Evolutionary conservation across 306 rosid species (phyloP), one percentile per base, ranked within the genome.

Genomic region (Vigna unguiculata): DNA sequence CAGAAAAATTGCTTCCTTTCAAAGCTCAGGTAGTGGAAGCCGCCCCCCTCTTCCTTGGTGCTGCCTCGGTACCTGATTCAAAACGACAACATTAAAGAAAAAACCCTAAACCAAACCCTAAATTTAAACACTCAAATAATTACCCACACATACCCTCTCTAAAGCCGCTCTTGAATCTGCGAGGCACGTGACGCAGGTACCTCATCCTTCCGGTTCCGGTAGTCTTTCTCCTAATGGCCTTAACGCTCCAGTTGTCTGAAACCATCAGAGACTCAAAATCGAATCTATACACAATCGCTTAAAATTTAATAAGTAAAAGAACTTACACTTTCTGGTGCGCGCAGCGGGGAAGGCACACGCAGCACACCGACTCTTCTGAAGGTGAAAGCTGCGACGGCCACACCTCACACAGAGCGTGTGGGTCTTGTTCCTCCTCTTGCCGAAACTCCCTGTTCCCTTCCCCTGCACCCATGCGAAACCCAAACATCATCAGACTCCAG

Each of bases 141-240:
- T 12, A 21, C 2, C 0, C 0, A 2, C 58, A 12, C 41, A 60
- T 89, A 92, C 98, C 98, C 86, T 95, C 98, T 95, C 98, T 90
- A 87, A 96, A 96, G 3, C 99, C 98, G 16, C 93, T 91, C 98
- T 96, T 96, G 89, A 96, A 96, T 84, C 99, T 92, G 86, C 98
- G 98, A 71, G 99, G 99, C 2, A 96, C 91, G 11, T 96, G 67
- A 71, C 99, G 92, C 81, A 96, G 75, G 81, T 96, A 96, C 93
- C 93, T 92, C 99, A 96, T 96, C 85, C 99, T 88, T 47, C 99
- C 99, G 16, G 96, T 92, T 8, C 99, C 99, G 0, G 99, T 92
- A n/a, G 99, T 96, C 98, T 96, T 96, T 78, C 99, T 86, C 40
- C 99, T 81, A 79, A 96, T 96, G 0, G 98, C 99, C 90, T 96